Conservation (phyloP, 2,329 filamentous ascomycete genomes). For the Aspergillus fischeri region DNA sequence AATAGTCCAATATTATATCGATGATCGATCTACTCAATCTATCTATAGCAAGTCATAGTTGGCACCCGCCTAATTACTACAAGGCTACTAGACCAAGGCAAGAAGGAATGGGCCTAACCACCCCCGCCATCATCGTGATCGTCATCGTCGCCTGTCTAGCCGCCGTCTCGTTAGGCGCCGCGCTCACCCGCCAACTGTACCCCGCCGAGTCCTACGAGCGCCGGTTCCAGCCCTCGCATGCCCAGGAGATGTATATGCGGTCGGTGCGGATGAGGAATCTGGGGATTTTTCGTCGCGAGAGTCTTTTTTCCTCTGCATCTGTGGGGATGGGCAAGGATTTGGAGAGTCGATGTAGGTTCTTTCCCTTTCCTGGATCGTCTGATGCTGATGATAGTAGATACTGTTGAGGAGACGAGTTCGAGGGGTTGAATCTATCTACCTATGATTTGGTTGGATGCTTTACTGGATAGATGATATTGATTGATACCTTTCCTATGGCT, state of each 20-base stretch:
- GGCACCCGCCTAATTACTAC: too few relatives aligned
- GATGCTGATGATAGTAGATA: not conserved
- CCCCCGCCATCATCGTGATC: conserved; percentile 26
- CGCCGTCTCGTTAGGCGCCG: conserved; percentile 25
- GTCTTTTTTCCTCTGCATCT: too few relatives aligned
- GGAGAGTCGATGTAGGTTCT: not conserved
- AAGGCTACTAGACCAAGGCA: too few relatives aligned
- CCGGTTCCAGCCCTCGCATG: conserved; percentile 18
- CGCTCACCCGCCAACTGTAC: conserved; percentile 24
- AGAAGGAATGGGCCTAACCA: conserved; percentile 16
- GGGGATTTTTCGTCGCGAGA: conserved; percentile 19
- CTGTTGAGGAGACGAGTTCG: not conserved
- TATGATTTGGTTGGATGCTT: too few relatives aligned
- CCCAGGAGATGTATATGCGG: conserved; percentile 32
- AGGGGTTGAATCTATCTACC: not conserved
- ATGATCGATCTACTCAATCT: too few relatives aligned
- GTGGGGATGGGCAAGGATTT: conserved; percentile 4
- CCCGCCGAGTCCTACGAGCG: conserved; percentile 15
- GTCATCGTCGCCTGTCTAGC: conserved; percentile 31
- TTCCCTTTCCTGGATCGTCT: too few relatives aligned
- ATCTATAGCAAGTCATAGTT: too few relatives aligned
- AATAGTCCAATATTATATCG: too few relatives aligned
- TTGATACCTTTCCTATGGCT: too few relatives aligned
- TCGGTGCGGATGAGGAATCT: conserved; percentile 25
- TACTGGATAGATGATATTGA: too few relatives aligned